Conservation (phyloP, 2,329 filamentous ascomycete species). For the Neoscytalidium dimidiatum region DNA sequence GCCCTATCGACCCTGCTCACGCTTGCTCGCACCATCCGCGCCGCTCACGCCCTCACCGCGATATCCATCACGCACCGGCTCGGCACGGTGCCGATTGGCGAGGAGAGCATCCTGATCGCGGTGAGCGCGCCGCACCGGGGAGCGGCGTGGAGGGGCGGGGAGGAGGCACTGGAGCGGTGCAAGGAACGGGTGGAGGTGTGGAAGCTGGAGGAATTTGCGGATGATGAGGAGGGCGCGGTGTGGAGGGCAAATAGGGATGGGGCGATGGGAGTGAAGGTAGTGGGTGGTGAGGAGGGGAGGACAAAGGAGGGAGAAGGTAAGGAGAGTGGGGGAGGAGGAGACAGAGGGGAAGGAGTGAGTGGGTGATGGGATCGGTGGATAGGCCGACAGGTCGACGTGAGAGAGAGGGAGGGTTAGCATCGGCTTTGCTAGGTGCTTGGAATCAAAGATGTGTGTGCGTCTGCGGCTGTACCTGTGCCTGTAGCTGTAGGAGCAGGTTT, state of each 20-base stretch:
- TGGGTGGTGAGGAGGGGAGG: slow-evolving; percentile 23
- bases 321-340: not conserved
- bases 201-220: slow-evolving; percentile 87
- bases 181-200: slow-evolving; percentile 91
- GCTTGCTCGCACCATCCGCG: slow-evolving; percentile 61
- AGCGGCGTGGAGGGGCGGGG: slow-evolving; percentile 83
- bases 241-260: slow-evolving; percentile 90
- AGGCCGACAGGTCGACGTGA: no score
- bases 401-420: not conserved
- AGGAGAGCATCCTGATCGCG: slow-evolving; percentile 90
- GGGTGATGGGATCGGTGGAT: no score
- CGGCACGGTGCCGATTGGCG: slow-evolving; percentile 82
- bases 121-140: slow-evolving; percentile 81
- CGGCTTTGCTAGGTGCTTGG: no score
- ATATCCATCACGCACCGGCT: slow-evolving; percentile 84
- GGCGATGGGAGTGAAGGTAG: slow-evolving; percentile 54
- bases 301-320: not conserved
- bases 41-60: slow-evolving; percentile 66
- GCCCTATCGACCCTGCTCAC: slow-evolving; percentile 68
- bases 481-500: no score
- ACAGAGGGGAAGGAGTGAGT: not conserved
- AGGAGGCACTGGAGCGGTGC: slow-evolving; percentile 84
- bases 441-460: no score
- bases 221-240: slow-evolving; percentile 69
- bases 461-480: no score